A percentile compares a stretch with the other conserved stretches of the same genome.
Conservation (phyloP, 805 yeast genomes). For the Candida xiaguanensis region DNA sequence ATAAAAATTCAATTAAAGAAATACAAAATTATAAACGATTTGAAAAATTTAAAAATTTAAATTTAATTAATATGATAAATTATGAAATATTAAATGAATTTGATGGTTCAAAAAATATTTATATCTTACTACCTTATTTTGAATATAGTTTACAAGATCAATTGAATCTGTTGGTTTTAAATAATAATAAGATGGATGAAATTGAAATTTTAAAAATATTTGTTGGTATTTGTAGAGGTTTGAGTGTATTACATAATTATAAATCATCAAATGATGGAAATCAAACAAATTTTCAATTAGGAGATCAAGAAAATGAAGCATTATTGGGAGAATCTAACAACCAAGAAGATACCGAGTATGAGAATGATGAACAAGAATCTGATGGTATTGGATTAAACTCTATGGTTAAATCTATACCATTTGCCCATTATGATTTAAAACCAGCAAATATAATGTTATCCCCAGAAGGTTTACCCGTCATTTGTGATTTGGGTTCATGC, state of each 20-base stretch:
- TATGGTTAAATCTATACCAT: conserved; percentile 41
- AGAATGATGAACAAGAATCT: conserved; percentile 1
- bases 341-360: not conserved
- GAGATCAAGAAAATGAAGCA: conserved; percentile 16
- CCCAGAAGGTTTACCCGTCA: conserved; percentile 68
- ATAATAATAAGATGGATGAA: conserved; percentile 53
- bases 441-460: conserved; percentile 87
- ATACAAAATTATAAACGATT: conserved; percentile 73
- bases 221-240: conserved; percentile 69
- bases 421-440: conserved; percentile 83
- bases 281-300: not conserved
- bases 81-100: conserved; percentile 67
- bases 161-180: conserved; percentile 62
- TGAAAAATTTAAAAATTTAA: conserved; percentile 49
- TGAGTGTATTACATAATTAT: conserved; percentile 71
- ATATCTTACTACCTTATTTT: conserved; percentile 76
- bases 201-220: conserved; percentile 58
- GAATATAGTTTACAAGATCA: conserved; percentile 72
- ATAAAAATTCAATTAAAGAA: conserved; percentile 65
- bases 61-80: conserved; percentile 66
- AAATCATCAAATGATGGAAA: conserved; percentile 17
- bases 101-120: conserved; percentile 78
- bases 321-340: conserved; percentile 14
- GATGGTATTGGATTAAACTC: conserved; percentile 28
- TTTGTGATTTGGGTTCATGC: conserved; percentile 84